Conservation (phyloP, 441 rosid species). For the Manihot esculenta region DNA sequence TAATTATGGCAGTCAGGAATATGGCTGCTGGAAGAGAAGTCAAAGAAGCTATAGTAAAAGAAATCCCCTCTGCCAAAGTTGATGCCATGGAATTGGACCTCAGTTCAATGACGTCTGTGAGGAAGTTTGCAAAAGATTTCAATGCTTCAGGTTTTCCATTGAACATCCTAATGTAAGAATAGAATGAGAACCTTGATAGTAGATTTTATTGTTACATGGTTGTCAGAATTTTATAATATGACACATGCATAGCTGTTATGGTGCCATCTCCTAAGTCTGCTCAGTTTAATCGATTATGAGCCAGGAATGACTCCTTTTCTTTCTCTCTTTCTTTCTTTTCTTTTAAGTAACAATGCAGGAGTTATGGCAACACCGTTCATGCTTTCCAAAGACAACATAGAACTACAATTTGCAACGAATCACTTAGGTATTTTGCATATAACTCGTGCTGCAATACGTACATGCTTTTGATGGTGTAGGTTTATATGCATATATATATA, state of each 20-base stretch:
- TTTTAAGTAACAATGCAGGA: constrained; percentile 67
- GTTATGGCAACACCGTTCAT: constrained; percentile 55
- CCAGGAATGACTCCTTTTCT: constrained; percentile 9
- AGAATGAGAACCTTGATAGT: neutral
- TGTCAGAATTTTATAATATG: neutral
- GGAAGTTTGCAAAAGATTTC: constrained; percentile 64
- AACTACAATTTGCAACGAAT: constrained; percentile 68
- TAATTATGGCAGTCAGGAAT: constrained; percentile 71
- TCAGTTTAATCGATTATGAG: neutral
- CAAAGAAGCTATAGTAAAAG: constrained; percentile 46
- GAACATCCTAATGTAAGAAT: constrained; percentile 66
- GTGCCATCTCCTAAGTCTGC: no score
- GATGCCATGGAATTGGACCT: constrained; percentile 83
- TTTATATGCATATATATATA: neutral
- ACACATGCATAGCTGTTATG: neutral
- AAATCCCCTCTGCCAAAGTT: constrained; percentile 58
- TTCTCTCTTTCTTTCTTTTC: constrained; percentile 21
- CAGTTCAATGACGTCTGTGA: constrained; percentile 64
- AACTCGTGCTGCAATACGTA: neutral
- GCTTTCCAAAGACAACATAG: constrained; percentile 58
- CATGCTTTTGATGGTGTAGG: constrained; percentile 1
- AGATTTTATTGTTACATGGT: neutral
- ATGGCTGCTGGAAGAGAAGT: constrained; percentile 47
- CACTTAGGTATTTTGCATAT: constrained; percentile 47
- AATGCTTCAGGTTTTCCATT: constrained; percentile 51